Base-by-base conservation (phyloP, 2,329 filamentous ascomycete species). In the Dactylellina leptospora region DNA sequence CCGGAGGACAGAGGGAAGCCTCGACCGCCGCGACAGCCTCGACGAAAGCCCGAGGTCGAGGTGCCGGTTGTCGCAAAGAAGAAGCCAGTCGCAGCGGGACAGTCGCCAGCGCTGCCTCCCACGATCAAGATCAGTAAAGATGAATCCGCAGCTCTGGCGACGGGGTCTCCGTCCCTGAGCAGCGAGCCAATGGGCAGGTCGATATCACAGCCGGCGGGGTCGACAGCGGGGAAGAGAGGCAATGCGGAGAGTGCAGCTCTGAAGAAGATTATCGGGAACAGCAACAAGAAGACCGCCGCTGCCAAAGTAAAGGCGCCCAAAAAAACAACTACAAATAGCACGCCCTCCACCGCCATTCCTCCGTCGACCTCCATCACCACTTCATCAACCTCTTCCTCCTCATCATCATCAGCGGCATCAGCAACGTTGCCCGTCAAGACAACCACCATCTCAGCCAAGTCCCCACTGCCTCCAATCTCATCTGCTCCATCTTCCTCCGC, bases 1-100 rank as follows among this genome's bases (percentile, higher is more conserved):
- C 75, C 75, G 10, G 75, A 76, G 20, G 75, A 77, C 8, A 71
- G 75, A 74, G 76, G 76, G 23, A 72, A 59, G n/a, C 68, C 68
- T 8, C 51, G 68, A 36, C 68, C 59, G 22, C 68, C 68, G 11
- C 59, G 68, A 50, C 68, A 72, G 22, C 53, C 53, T 40, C 68
- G 68, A 55, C 25, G 40, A 27, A 72, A 72, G 25, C 59, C 53
- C 10, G 68, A 64, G n/a, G 20, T 18, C 2, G 59, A 60, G 25
- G 22, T 38, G 3, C 42, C 54, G n/a, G 40, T 45, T 8, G n/a
- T n/a, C n/a, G 23, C 59, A 13, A 63, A 62, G 74, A 77, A 72
- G 75, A 77, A 72, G 74, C 71, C 20, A 50, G 42, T 38, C 13
- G 73, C 47, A n/a, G 55, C 60, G 18, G 60, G 61, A 16, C 55